These are phyloP conservation scores for Chlorella sp. DNA, from an alignment of 139 green algal genomes.

Conservation along the genomic window DNA sequence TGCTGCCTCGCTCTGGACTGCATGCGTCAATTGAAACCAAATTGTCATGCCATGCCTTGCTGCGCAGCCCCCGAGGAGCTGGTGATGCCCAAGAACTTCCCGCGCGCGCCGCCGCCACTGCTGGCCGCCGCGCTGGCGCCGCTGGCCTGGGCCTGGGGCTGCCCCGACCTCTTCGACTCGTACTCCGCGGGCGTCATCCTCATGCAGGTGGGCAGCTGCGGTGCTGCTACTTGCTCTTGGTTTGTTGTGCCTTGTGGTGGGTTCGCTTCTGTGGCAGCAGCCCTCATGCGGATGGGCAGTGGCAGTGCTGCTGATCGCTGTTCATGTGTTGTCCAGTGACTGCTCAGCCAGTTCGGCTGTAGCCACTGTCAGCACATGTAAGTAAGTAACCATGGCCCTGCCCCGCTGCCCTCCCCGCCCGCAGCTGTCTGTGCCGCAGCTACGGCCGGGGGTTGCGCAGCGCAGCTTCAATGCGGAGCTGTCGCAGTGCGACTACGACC, in stretches of 20 bases:
- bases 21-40: constrained; percentile 56
- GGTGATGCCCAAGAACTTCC: constrained; percentile 88
- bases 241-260: no score
- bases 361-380: no score
- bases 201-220: constrained; percentile 64
- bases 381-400: no score
- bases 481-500: constrained; percentile 54
- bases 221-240: no score
- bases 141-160: constrained; percentile 82
- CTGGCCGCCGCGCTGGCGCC: constrained; percentile 79
- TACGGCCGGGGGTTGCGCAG: constrained; percentile 59
- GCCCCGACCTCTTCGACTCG: constrained; percentile 91
- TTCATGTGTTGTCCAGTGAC: no score
- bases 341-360: no score
- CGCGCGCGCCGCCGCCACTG: constrained; percentile 68
- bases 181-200: constrained; percentile 83
- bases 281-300: no score
- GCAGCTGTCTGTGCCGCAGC: constrained; percentile 75
- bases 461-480: constrained; percentile 60
- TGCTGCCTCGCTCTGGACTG: no score
- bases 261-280: no score
- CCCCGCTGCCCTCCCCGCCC: not conserved
- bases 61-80: constrained; percentile 85
- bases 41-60: constrained; percentile 55
- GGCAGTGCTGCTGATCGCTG: no score